Evolutionary conservation across 768 basidiomycete genomes (phyloP).

Genomic region (Mycena alexandri): DNA sequence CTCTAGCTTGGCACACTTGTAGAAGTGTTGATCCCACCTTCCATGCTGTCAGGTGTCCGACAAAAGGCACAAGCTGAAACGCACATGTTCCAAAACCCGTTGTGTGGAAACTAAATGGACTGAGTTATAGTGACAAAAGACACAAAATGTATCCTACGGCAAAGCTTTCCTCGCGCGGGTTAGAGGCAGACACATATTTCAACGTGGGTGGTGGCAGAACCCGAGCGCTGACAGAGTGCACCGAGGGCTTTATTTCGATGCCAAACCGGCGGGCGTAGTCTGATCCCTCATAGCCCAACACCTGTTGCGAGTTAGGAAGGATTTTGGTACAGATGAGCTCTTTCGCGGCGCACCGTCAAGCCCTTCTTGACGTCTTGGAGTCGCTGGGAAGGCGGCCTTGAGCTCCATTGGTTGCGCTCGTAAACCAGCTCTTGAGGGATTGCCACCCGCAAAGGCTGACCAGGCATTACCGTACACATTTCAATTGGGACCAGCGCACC

Average conservation of each 20-base stretch:
- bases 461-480: constrained; percentile 68
- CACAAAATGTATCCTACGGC: not conserved
- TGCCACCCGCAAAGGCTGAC: constrained; percentile 80
- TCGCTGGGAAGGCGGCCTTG: constrained; percentile 70
- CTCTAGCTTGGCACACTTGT: constrained; percentile 60
- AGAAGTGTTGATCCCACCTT: constrained; percentile 76
- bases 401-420: constrained; percentile 73
- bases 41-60: constrained; percentile 48
- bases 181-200: constrained; percentile 52
- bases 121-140: not conserved
- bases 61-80: not conserved
- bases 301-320: constrained; percentile 40
- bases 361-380: constrained; percentile 67
- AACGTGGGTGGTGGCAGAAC: constrained; percentile 61
- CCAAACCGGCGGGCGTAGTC: constrained; percentile 58
- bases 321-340: not conserved
- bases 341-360: constrained; percentile 56
- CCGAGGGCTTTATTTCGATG: constrained; percentile 49
- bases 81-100: constrained; percentile 84
- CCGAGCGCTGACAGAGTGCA: constrained; percentile 59
- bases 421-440: constrained; percentile 74
- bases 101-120: constrained; percentile 60
- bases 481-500: constrained; percentile 75
- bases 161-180: constrained; percentile 53
- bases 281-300: constrained; percentile 54